phyloP scores from a whole-genome alignment of 2,329 filamentous ascomycete species.

The Fusarium sulawesiense region DNA sequence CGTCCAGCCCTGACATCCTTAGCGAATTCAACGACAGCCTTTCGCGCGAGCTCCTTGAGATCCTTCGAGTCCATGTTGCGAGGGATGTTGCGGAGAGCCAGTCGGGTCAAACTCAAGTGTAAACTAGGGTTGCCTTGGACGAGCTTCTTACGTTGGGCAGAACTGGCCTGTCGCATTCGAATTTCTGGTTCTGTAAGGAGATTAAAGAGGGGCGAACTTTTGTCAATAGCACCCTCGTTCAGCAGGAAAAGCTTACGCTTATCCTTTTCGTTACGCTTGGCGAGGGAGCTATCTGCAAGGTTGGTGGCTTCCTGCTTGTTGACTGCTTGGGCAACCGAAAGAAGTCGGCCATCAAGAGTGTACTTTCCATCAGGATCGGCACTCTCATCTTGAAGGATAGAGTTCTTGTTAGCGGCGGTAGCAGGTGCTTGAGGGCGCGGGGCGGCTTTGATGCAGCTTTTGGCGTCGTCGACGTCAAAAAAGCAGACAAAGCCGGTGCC shows the following conservation, averaged over 20 bases:
- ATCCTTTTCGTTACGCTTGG: conserved; percentile 77
- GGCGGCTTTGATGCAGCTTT: conserved; percentile 78
- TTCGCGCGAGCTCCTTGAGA: conserved; percentile 88
- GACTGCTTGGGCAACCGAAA: conserved; percentile 87
- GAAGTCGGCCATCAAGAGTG: conserved; percentile 87
- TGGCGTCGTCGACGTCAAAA: conserved; percentile 78
- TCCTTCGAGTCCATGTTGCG: conserved; percentile 85
- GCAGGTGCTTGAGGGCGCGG: conserved; percentile 65
- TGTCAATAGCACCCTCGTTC: conserved; percentile 83
- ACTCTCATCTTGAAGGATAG: conserved; percentile 87
- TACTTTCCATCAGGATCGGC: conserved; percentile 86
- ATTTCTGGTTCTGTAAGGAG: conserved; percentile 82
- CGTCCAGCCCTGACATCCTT: conserved; percentile 84
- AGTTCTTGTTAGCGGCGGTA: conserved; percentile 75
- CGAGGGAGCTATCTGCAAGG: conserved; percentile 76
- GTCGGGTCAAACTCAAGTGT: conserved; percentile 87
- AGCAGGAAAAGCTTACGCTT: conserved; percentile 91
- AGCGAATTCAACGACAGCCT: conserved; percentile 95
- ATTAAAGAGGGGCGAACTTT: conserved; percentile 81
- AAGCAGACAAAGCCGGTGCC: conserved; percentile 98
- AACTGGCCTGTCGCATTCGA: conserved; percentile 88
- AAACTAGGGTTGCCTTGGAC: conserved; percentile 92
- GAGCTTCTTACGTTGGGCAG: conserved; percentile 86
- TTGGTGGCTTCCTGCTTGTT: conserved; percentile 82
- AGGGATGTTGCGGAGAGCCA: conserved; percentile 92